These are phyloP conservation scores for Puccinia coronata DNA, from an alignment of 1,284 basidiomycete species.

Conservation along the genomic window DNA sequence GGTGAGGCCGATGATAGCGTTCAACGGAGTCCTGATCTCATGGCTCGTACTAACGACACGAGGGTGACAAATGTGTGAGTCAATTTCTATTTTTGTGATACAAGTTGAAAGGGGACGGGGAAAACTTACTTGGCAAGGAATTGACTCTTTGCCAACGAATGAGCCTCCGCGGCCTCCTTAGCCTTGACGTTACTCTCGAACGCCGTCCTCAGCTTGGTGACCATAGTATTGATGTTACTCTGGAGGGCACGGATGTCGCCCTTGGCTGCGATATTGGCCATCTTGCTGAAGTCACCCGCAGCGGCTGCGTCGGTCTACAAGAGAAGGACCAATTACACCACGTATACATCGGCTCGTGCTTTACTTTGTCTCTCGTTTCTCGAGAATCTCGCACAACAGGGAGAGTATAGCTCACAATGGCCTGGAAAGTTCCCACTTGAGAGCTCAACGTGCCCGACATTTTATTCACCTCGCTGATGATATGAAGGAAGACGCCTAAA, in stretches of 20 bases:
- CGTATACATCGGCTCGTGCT: not conserved
- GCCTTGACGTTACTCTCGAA: constrained; percentile 49
- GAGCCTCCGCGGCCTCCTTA: constrained; percentile 48
- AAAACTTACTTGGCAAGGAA: constrained; percentile 47
- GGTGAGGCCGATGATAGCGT: constrained; percentile 49
- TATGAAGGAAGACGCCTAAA: constrained; percentile 47
- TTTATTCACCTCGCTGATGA: constrained; percentile 49
- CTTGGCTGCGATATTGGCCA: constrained; percentile 47
- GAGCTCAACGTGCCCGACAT: constrained; percentile 49
- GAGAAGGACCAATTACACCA: not conserved
- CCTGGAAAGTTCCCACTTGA: constrained; percentile 49
- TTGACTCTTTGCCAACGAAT: constrained; percentile 46
- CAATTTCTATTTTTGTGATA: too few relatives aligned
- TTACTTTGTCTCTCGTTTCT: too few relatives aligned
- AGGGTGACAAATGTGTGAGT: not conserved
- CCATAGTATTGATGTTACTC: constrained; percentile 50
- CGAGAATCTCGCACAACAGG: not conserved
- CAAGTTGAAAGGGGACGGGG: not conserved
- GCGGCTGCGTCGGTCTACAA: constrained; percentile 48
- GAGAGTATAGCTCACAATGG: constrained; percentile 30
- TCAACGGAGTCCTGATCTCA: constrained; percentile 48
- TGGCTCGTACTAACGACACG: constrained; percentile 37
- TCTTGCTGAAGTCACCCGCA: constrained; percentile 47
- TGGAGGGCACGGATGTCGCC: constrained; percentile 45
- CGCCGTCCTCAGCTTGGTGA: constrained; percentile 45